Percentiles rank a stretch among this genome's conserved stretches.
phyloP scores from a whole-genome alignment of 202 grass and related monocot genomes.

The Zizania palustris region DNA sequence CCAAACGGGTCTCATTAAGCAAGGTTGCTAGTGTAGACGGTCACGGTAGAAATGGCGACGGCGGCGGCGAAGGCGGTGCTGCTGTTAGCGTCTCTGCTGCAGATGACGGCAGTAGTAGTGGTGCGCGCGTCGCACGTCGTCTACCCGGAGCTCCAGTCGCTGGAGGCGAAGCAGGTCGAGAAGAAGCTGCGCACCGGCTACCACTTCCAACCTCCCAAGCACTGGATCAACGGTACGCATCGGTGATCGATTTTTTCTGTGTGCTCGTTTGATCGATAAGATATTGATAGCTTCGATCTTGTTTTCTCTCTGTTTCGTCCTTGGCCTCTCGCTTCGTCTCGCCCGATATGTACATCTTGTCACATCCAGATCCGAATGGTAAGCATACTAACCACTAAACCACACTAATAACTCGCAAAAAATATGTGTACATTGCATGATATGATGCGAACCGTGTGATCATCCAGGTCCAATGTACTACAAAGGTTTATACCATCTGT shows the following conservation, averaged over 20 bases:
- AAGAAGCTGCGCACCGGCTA: constrained; percentile 44
- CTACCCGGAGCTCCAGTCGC: constrained; percentile 39
- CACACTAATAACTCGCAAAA: no score
- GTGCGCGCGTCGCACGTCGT: constrained; percentile 52
- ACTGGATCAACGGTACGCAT: constrained; percentile 78
- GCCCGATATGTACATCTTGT: no score
- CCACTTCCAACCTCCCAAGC: constrained; percentile 61
- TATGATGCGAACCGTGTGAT: neutral
- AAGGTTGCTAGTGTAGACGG: neutral
- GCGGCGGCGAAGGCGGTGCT: neutral
- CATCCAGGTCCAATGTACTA: constrained; percentile 60
- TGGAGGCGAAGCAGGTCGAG: constrained; percentile 8
- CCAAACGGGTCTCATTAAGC: neutral
- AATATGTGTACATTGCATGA: neutral
- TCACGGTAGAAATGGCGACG: neutral
- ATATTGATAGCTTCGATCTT: neutral
- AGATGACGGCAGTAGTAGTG: neutral
- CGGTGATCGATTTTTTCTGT: neutral
- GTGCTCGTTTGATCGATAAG: neutral
- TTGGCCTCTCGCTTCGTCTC: neutral
- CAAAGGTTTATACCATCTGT: constrained; percentile 67
- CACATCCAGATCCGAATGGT: constrained; percentile 49
- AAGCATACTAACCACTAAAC: neutral
- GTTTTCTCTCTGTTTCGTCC: neutral
- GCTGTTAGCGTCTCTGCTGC: neutral